phyloP scores from a whole-genome alignment of 75 land plant genomes.

The Larix kaempferi region DNA sequence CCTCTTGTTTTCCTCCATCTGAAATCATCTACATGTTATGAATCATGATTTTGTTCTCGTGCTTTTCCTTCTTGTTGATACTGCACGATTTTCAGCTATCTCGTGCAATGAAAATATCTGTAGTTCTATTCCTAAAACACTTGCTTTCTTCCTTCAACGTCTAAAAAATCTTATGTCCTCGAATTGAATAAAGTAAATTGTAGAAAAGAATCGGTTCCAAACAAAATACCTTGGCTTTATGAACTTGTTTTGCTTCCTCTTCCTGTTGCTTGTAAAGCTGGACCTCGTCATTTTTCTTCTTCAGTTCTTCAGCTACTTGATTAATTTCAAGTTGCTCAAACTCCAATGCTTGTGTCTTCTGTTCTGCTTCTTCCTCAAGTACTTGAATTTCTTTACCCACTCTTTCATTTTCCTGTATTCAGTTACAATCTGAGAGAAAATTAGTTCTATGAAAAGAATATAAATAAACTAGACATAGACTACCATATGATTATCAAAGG shows the following conservation, averaged over 20 bases:
- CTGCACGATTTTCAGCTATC: too few species aligned
- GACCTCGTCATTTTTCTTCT: conserved; percentile 5
- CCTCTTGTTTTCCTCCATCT: conserved; percentile 7
- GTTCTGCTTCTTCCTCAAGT: conserved; percentile 1
- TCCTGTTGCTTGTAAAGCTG: conserved; percentile 6
- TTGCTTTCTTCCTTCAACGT: neutral
- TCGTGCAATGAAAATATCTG: neutral
- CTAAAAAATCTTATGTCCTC: neutral
- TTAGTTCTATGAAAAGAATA: neutral
- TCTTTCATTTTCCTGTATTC: neutral
- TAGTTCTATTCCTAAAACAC: neutral
- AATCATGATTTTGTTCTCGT: neutral
- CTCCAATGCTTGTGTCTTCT: conserved; percentile 2
- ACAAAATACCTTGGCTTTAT: conserved; percentile 2
- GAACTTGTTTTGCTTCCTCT: conserved; percentile 1
- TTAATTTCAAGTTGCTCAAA: neutral
- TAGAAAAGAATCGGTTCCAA: neutral
- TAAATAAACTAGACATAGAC: neutral
- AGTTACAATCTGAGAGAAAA: neutral
- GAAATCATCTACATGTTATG: neutral
- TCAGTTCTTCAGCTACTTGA: conserved; percentile 1
- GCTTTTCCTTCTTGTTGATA: neutral
- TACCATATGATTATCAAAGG: too few species aligned
- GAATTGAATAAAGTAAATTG: neutral
- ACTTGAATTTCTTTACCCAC: neutral